phyloP scores from a whole-genome alignment of 331 rosid genomes.

The Dryas integrifolia region DNA sequence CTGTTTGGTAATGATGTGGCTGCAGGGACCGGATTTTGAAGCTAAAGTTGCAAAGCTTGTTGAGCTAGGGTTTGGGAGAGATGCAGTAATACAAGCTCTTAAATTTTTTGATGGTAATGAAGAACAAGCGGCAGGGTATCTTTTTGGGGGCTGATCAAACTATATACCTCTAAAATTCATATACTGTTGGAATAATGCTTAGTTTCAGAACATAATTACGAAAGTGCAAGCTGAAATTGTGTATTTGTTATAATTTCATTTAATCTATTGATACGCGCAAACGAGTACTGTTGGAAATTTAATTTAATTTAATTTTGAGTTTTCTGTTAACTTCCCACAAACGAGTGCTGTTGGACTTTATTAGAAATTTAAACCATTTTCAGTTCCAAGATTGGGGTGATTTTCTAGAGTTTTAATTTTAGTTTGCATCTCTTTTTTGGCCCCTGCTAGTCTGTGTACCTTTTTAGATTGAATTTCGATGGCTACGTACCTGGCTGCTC shows the following conservation, averaged over 20 bases:
- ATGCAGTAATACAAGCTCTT: slow-evolving; percentile 77
- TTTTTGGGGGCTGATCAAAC: slow-evolving; percentile 63
- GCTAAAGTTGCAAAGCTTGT: slow-evolving; percentile 85
- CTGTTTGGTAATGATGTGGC: slow-evolving; percentile 16
- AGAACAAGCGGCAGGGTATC: slow-evolving; percentile 89
- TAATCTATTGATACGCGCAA: neutral
- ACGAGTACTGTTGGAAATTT: neutral
- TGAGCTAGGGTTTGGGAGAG: slow-evolving; percentile 86
- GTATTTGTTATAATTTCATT: slow-evolving; percentile 7
- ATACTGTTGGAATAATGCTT: slow-evolving; percentile 21
- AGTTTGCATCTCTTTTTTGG: no score
- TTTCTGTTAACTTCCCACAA: neutral
- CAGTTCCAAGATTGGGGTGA: neutral
- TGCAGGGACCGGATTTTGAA: slow-evolving; percentile 71
- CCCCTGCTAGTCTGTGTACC: neutral
- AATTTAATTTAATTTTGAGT: neutral
- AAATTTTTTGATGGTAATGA: slow-evolving; percentile 74
- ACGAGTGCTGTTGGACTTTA: neutral
- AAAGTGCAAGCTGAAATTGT: slow-evolving; percentile 12
- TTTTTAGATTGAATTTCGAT: no score
- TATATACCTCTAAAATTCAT: slow-evolving; percentile 25
- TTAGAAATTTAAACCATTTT: neutral
- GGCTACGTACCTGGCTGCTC: no score
- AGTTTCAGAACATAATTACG: slow-evolving; percentile 15
- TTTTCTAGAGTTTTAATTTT: neutral